phyloP scores from a whole-genome alignment of 257 asterid species.

The Primulina tabacum region DNA sequence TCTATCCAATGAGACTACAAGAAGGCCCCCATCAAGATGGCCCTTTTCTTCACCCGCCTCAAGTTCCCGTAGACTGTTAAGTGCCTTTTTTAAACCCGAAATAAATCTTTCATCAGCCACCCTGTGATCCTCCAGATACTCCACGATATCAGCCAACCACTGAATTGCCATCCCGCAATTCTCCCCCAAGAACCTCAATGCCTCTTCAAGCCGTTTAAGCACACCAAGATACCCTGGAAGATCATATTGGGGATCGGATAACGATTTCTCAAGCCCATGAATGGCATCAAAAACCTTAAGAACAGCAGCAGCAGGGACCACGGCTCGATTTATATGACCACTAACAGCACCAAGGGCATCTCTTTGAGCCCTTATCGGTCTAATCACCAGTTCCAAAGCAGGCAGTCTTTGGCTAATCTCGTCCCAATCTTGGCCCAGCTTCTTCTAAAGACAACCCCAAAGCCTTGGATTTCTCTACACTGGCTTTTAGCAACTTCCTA shows the following conservation, averaged over 20 bases:
- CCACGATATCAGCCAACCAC: slow-evolving; percentile 86
- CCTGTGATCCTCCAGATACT: slow-evolving; percentile 76
- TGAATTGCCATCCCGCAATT: slow-evolving; percentile 83
- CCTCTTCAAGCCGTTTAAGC: slow-evolving; percentile 79
- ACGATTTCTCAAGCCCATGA: slow-evolving; percentile 77
- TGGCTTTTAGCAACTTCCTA: slow-evolving; percentile 55
- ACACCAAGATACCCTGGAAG: slow-evolving; percentile 68
- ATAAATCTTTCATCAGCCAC: slow-evolving; percentile 68
- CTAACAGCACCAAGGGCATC: slow-evolving; percentile 68
- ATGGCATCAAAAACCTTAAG: slow-evolving; percentile 94
- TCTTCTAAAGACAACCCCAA: slow-evolving; percentile 51
- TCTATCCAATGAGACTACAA: slow-evolving; percentile 60
- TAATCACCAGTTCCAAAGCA: slow-evolving; percentile 62
- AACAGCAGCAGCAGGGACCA: slow-evolving; percentile 90
- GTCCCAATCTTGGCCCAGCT: slow-evolving; percentile 59
- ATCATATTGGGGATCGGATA: slow-evolving; percentile 67
- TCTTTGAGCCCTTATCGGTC: slow-evolving; percentile 64
- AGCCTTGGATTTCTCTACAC: slow-evolving; percentile 64
- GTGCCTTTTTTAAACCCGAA: slow-evolving; percentile 54
- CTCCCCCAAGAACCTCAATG: slow-evolving; percentile 65
- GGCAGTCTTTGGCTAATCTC: slow-evolving; percentile 70
- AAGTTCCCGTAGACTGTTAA: slow-evolving; percentile 46
- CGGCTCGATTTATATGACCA: slow-evolving; percentile 81
- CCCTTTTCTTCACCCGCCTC: slow-evolving; percentile 61
- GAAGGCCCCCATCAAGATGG: slow-evolving; percentile 76